Evolutionary conservation across 495 filamentous ascomycete genomes (phyloP).

Genomic region (Neurospora sp.): DNA sequence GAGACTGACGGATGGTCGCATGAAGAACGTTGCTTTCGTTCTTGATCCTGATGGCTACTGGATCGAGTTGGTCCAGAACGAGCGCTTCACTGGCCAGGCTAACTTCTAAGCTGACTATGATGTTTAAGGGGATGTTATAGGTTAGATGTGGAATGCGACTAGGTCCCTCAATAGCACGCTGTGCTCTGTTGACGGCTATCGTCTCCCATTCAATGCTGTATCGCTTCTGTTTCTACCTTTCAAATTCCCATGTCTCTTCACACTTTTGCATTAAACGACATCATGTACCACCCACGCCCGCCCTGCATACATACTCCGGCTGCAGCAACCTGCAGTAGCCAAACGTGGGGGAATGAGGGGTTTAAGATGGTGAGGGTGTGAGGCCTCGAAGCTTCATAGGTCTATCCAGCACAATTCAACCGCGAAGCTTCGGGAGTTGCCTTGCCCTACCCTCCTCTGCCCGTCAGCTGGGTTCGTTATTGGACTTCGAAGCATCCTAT

Average conservation of each 20-base stretch:
- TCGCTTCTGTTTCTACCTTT: too few species aligned
- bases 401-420: neutral
- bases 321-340: constrained; percentile 24
- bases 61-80: constrained; percentile 82
- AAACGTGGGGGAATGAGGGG: constrained; percentile 29
- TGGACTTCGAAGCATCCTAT: neutral
- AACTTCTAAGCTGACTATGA: constrained; percentile 29
- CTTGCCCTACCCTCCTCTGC: neutral
- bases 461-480: neutral
- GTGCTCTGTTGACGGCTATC: too few species aligned
- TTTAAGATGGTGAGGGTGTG: constrained; percentile 5
- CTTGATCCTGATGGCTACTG: constrained; percentile 90
- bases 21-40: constrained; percentile 92
- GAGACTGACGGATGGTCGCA: constrained; percentile 78
- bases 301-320: neutral
- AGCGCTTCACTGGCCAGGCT: constrained; percentile 41
- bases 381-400: constrained; percentile 3
- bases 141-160: too few species aligned
- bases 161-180: too few species aligned
- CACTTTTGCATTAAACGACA: neutral
- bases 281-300: neutral
- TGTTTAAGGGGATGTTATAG: too few species aligned
- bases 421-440: neutral
- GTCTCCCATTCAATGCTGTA: too few species aligned
- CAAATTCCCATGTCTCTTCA: neutral